Percentiles rank a stretch among this genome's conserved stretches.
phyloP scores from a whole-genome alignment of 257 asterid species.

The Scutellaria baicalensis region DNA sequence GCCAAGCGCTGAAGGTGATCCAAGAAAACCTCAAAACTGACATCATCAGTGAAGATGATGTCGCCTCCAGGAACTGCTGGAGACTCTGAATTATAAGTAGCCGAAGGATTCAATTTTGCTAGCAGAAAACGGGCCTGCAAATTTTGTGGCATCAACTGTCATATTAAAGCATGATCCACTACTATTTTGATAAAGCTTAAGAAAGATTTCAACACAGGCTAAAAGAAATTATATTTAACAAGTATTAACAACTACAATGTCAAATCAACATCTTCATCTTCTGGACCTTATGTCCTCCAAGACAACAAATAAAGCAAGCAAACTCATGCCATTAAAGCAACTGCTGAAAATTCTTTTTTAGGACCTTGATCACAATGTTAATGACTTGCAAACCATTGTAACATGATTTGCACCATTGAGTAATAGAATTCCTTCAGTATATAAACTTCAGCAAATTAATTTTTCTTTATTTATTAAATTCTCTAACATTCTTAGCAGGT shows the following conservation, averaged over 20 bases:
- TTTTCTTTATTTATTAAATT: neutral
- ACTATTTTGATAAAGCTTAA: neutral
- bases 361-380: neutral
- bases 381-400: neutral
- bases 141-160: conserved; percentile 4
- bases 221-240: neutral
- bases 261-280: neutral
- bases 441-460: neutral
- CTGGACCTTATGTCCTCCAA: neutral
- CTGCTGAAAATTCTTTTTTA: neutral
- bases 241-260: neutral
- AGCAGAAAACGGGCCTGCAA: conserved; percentile 94
- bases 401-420: neutral
- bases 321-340: neutral
- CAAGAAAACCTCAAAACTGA: conserved; percentile 92
- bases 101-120: conserved; percentile 96
- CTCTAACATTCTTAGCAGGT: neutral
- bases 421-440: neutral
- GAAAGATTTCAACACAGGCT: neutral
- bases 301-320: neutral
- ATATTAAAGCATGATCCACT: conserved; percentile 2
- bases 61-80: conserved; percentile 74
- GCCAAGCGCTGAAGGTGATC: conserved; percentile 97
- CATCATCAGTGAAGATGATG: conserved; percentile 91
- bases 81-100: conserved; percentile 75